Conservation (phyloP, 2,329 filamentous ascomycete species). For the Aureobasidium mangrovei region DNA sequence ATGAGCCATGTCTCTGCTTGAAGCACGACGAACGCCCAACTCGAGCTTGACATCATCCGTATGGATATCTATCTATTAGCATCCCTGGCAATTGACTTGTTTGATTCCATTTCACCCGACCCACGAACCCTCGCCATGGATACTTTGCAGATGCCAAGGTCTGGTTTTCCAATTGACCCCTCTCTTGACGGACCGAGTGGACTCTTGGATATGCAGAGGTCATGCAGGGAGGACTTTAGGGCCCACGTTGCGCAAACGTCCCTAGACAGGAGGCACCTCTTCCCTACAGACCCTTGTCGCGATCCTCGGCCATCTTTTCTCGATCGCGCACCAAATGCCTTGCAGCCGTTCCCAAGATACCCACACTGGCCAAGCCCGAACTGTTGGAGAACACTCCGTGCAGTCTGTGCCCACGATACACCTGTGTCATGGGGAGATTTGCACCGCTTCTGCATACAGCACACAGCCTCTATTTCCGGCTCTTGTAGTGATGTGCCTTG, state of each 20-base stretch:
- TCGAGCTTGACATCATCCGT: conserved; percentile 5
- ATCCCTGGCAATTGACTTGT: not conserved
- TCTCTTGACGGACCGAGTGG: conserved; percentile 8
- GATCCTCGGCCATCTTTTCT: not conserved
- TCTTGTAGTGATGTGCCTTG: not conserved
- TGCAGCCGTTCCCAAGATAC: conserved; percentile 3
- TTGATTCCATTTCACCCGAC: not conserved
- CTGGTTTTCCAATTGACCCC: conserved; percentile 6
- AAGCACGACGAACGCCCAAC: not conserved
- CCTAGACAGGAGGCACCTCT: conserved; percentile 4
- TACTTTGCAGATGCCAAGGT: not conserved
- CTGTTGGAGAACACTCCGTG: not conserved
- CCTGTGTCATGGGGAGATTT: conserved; percentile 13
- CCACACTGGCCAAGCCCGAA: not conserved
- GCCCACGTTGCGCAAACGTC: conserved; percentile 8
- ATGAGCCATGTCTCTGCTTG: conserved; percentile 10
- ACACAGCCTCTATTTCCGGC: not conserved
- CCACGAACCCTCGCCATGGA: conserved; percentile 1
- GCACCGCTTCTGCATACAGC: conserved; percentile 10
- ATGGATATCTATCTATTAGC: not conserved
- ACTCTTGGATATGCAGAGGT: not conserved
- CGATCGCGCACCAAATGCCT: not conserved
- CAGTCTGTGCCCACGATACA: not conserved
- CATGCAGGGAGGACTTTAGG: conserved; percentile 12
- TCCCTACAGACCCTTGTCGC: not conserved